phyloP scores from a whole-genome alignment of 1,139 yeast species.

The Kodamaea plutei region DNA sequence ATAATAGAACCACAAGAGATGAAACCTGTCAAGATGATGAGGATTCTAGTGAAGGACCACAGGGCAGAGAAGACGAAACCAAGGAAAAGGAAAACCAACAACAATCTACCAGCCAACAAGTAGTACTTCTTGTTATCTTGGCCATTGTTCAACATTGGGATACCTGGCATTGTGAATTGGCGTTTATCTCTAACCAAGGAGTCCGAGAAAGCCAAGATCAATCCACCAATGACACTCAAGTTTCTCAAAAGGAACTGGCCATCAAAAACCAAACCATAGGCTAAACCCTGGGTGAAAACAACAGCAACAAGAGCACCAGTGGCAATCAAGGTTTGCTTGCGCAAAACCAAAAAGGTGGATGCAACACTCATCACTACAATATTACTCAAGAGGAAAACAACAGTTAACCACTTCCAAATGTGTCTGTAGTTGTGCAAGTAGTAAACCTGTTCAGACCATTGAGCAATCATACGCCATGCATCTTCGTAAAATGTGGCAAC shows the following conservation, averaged over 20 bases:
- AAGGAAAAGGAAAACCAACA: slow-evolving; percentile 78
- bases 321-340: slow-evolving; percentile 69
- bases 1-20: slow-evolving; percentile 75
- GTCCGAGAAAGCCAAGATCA: slow-evolving; percentile 84
- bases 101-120: slow-evolving; percentile 82
- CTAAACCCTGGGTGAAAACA: slow-evolving; percentile 79
- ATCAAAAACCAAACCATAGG: slow-evolving; percentile 84
- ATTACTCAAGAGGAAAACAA: slow-evolving; percentile 60
- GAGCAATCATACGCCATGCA: slow-evolving; percentile 75
- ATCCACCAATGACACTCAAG: slow-evolving; percentile 88
- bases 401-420: slow-evolving; percentile 74
- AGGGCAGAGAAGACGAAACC: slow-evolving; percentile 79
- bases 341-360: slow-evolving; percentile 66
- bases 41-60: slow-evolving; percentile 64
- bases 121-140: slow-evolving; percentile 85
- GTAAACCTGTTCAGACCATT: slow-evolving; percentile 89
- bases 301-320: slow-evolving; percentile 68
- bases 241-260: slow-evolving; percentile 80
- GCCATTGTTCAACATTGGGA: slow-evolving; percentile 81
- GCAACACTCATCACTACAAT: slow-evolving; percentile 70
- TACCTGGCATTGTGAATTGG: slow-evolving; percentile 74
- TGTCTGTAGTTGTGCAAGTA: slow-evolving; percentile 80
- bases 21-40: slow-evolving; percentile 69
- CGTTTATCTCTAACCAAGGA: slow-evolving; percentile 80
- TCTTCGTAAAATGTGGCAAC: slow-evolving; percentile 96